Evolutionary conservation across 257 asterid genomes (phyloP).

Genomic region (Solanum gandarillasii): DNA sequence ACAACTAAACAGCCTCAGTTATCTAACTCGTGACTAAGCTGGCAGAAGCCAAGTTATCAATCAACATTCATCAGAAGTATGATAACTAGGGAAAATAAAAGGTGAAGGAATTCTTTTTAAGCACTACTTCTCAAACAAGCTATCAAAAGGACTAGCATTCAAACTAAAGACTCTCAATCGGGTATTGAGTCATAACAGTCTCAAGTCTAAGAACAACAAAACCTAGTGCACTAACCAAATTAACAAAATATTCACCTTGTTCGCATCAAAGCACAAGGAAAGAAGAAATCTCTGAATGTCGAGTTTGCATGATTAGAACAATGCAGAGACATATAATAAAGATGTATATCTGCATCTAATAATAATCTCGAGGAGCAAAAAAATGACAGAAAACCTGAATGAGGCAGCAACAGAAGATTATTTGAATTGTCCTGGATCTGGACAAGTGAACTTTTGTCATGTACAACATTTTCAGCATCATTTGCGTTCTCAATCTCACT

Average conservation of each 20-base stretch:
- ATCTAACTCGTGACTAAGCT: not conserved
- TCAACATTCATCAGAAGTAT: not conserved
- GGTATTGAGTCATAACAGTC: not conserved
- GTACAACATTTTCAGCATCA: constrained; percentile 27
- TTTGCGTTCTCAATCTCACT: constrained; percentile 32
- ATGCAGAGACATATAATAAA: not conserved
- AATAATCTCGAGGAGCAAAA: not conserved
- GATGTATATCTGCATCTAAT: not conserved
- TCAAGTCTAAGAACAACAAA: not conserved
- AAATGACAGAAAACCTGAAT: constrained; percentile 21
- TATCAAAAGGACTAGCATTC: not conserved
- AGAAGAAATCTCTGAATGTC: not conserved
- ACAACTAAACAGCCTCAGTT: not conserved
- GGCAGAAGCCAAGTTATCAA: not conserved
- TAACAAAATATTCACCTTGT: not conserved
- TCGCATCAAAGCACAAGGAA: not conserved
- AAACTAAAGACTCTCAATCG: not conserved
- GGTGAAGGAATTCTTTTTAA: not conserved
- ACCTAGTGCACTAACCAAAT: not conserved
- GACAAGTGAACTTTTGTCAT: constrained; percentile 33
- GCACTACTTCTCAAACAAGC: not conserved
- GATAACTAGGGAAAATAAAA: not conserved
- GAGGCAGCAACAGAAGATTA: constrained; percentile 18
- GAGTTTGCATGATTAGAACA: not conserved
- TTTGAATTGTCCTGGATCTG: constrained; percentile 27